These are phyloP conservation scores for Ricinus communis DNA, from an alignment of 345 rosid genomes.

Conservation along the genomic window DNA sequence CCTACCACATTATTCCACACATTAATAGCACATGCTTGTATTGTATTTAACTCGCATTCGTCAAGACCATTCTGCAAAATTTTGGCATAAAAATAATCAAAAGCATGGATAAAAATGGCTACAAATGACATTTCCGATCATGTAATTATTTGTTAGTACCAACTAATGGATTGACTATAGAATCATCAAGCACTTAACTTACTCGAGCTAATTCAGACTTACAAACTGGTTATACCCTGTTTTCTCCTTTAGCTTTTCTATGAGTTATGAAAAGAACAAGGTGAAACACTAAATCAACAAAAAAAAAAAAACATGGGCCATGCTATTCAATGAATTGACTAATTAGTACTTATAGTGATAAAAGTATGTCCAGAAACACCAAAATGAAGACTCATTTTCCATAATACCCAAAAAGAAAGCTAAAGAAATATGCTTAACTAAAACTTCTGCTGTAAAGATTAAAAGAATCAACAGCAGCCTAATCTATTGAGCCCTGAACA, in stretches of 20 bases:
- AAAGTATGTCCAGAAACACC: constrained; percentile 6
- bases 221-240: background rate
- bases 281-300: background rate
- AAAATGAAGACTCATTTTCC: constrained; percentile 16
- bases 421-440: no score
- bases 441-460: no score
- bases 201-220: background rate
- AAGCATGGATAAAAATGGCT: background rate
- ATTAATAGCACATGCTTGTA: constrained; percentile 42
- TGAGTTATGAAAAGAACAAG: background rate
- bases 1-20: constrained; percentile 33
- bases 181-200: background rate
- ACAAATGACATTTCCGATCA: background rate
- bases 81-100: background rate
- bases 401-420: background rate
- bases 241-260: background rate
- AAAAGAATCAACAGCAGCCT: background rate
- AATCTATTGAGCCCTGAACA: background rate
- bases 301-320: constrained; percentile 18
- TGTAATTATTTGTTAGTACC: background rate
- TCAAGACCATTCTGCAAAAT: constrained; percentile 45
- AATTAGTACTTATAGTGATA: background rate
- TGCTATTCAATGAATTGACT: background rate
- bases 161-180: background rate
- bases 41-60: constrained; percentile 38